These are phyloP conservation scores for Lachnellula occidentalis DNA, from an alignment of 2,329 filamentous ascomycete genomes.

Conservation along the genomic window DNA sequence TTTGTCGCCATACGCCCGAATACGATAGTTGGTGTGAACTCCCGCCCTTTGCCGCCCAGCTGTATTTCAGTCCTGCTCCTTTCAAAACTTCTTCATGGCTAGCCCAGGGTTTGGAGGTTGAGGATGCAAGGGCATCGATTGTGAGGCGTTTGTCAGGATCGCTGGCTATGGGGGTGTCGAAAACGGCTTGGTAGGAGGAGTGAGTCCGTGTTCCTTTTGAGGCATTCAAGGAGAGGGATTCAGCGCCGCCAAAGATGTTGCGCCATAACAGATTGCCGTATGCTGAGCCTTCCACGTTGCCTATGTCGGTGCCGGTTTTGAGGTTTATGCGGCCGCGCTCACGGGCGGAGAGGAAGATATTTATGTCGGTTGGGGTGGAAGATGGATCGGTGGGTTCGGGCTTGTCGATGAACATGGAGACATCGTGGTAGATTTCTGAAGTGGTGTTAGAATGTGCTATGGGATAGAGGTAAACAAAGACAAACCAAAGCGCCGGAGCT, in stretches of 20 bases:
- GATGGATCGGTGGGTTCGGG: constrained; percentile 63
- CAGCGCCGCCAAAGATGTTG: constrained; percentile 91
- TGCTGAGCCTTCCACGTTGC: constrained; percentile 88
- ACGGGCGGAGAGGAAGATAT: constrained; percentile 69
- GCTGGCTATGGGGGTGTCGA: constrained; percentile 76
- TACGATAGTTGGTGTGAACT: constrained; percentile 76
- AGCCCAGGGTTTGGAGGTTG: constrained; percentile 86
- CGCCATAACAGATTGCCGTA: constrained; percentile 83
- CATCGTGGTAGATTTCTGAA: constrained; percentile 78
- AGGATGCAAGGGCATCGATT: constrained; percentile 74
- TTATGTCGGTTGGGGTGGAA: constrained; percentile 70
- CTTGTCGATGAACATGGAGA: constrained; percentile 76
- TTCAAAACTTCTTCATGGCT: constrained; percentile 87
- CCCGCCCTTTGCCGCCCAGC: constrained; percentile 61
- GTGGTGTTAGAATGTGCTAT: constrained; percentile 10
- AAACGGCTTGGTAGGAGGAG: constrained; percentile 82
- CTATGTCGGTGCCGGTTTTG: constrained; percentile 91
- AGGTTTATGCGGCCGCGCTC: constrained; percentile 81
- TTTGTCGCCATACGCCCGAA: constrained; percentile 77
- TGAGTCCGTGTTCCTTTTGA: constrained; percentile 85
- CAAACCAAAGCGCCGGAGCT: constrained; percentile 75
- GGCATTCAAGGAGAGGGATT: constrained; percentile 81
- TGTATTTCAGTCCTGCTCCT: constrained; percentile 70
- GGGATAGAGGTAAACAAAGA: background rate
- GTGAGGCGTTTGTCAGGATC: constrained; percentile 78